Percentiles rank a stretch among this genome's conserved stretches.
These are phyloP conservation scores for Pseudopithomyces chartarum DNA, from an alignment of 2,329 filamentous ascomycete species.

Conservation along the genomic window DNA sequence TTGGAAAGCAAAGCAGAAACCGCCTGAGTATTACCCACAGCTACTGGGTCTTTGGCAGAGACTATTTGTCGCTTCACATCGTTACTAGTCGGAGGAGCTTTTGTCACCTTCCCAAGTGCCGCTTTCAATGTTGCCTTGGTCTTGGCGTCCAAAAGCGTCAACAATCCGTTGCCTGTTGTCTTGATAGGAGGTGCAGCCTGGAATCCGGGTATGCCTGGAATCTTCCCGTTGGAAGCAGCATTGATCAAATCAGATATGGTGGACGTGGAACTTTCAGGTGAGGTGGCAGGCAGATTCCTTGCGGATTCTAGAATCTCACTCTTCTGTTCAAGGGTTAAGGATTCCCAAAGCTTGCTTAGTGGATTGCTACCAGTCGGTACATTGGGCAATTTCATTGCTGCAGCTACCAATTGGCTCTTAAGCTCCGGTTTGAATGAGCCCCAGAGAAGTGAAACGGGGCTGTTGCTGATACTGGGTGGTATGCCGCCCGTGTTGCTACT, in stretches of 20 bases:
- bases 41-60: background rate
- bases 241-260: constrained; percentile 2
- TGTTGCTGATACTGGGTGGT: background rate
- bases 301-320: constrained; percentile 7
- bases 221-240: background rate
- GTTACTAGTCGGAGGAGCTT: background rate
- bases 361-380: background rate
- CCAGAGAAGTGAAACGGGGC: constrained; percentile 6
- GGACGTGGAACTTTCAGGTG: background rate
- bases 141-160: background rate
- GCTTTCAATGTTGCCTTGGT: background rate
- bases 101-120: background rate
- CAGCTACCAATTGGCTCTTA: constrained; percentile 5
- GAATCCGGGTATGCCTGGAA: background rate
- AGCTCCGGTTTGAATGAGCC: constrained; percentile 2
- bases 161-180: background rate
- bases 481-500: background rate
- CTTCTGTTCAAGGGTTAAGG: constrained; percentile 2
- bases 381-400: constrained; percentile 1
- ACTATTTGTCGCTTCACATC: background rate
- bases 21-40: background rate
- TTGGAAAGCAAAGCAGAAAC: background rate
- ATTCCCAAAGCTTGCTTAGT: constrained; percentile 3
- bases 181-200: background rate
- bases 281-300: background rate